Conservation (phyloP, 108 stramenopile species). For the Pelagomonas calceolata region DNA sequence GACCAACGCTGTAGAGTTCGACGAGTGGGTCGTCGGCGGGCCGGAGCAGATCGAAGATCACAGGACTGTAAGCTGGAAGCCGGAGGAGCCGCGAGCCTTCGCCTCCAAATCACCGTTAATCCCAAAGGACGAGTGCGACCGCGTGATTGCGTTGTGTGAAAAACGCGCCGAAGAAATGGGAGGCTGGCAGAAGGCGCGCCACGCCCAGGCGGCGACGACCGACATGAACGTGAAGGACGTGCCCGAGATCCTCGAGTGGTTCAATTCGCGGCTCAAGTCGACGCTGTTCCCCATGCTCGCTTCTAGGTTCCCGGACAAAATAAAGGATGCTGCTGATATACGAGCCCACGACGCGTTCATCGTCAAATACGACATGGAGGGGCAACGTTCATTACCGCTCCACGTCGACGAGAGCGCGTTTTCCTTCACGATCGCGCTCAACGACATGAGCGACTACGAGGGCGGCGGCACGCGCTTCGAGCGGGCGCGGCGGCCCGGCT, state of each 20-base stretch:
- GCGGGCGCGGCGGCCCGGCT: conserved; percentile 16
- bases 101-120: background rate
- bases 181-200: conserved; percentile 17
- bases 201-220: background rate
- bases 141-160: background rate
- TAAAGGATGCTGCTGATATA: background rate
- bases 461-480: conserved; percentile 74
- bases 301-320: too few species aligned
- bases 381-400: conserved; percentile 59
- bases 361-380: conserved; percentile 57
- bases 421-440: conserved; percentile 72
- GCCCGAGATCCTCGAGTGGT: background rate
- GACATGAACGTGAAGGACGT: conserved; percentile 1
- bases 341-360: conserved; percentile 81
- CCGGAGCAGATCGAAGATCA: too few species aligned
- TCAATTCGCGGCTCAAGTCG: background rate
- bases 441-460: conserved; percentile 45
- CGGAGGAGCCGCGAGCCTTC: background rate
- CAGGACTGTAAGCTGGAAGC: too few species aligned
- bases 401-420: conserved; percentile 78
- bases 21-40: too few species aligned
- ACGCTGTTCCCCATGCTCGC: conserved; percentile 5
- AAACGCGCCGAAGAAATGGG: background rate
- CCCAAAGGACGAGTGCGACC: background rate
- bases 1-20: too few species aligned